These are phyloP conservation scores for Eucalyptus dawsonii DNA, from an alignment of 345 rosid genomes.

Conservation along the genomic window DNA sequence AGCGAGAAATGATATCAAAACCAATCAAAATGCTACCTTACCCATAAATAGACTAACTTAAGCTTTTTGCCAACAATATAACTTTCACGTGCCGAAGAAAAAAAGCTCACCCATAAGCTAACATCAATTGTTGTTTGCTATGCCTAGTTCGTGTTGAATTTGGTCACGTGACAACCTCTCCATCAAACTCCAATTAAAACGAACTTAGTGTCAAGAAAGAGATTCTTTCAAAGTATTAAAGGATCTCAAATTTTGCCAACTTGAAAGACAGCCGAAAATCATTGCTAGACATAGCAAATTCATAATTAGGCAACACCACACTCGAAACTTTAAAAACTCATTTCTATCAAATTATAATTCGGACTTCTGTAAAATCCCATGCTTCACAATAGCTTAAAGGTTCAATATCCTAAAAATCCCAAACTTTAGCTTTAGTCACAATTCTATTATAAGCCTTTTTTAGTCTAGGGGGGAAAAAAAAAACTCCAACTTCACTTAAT, in stretches of 20 bases:
- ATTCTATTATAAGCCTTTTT: background rate
- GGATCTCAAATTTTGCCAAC: background rate
- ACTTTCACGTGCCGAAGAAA: background rate
- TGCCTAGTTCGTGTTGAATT: rapidly evolving
- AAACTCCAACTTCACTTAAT: background rate
- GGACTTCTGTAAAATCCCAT: background rate
- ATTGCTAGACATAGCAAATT: background rate
- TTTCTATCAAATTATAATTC: background rate
- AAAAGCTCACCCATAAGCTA: background rate
- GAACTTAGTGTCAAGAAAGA: rapidly evolving
- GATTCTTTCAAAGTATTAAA: too few species aligned
- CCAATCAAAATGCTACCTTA: background rate
- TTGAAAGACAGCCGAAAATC: rapidly evolving
- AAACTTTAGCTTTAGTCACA: rapidly evolving
- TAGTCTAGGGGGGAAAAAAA: too few species aligned
- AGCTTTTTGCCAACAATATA: background rate
- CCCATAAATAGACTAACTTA: background rate
- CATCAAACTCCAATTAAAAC: rapidly evolving
- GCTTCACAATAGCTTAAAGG: background rate
- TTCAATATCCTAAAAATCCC: rapidly evolving
- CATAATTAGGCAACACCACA: background rate
- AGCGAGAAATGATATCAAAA: background rate
- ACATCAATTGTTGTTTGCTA: background rate
- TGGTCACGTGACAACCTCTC: background rate
- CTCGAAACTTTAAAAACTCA: background rate